Conservation (phyloP, 2,329 filamentous ascomycete species). For the Cercospora sp. region DNA sequence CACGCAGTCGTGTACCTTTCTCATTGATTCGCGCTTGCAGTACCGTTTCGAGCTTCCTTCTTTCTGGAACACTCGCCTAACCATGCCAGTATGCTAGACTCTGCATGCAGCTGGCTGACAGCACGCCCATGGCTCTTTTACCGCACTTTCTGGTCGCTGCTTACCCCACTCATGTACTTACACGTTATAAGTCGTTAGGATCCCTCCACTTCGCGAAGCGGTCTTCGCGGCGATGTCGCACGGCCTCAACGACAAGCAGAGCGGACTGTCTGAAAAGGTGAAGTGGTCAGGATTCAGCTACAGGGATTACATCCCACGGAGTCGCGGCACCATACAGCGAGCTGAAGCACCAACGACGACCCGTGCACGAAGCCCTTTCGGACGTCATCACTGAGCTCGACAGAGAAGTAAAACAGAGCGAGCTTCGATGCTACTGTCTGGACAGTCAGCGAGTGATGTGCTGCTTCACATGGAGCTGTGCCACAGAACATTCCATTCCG, state of each 20-base stretch:
- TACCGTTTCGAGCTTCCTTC: neutral
- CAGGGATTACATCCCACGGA: neutral
- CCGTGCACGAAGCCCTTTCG: neutral
- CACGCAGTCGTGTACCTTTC: neutral
- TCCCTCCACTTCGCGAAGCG: constrained; percentile 7
- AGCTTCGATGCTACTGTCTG: neutral
- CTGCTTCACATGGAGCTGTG: neutral
- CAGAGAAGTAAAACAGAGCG: neutral
- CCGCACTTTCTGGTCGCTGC: neutral
- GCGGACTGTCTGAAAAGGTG: neutral
- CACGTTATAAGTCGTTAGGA: neutral
- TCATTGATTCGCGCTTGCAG: neutral
- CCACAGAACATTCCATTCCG: constrained; percentile 2
- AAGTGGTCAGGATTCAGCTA: constrained; percentile 8
- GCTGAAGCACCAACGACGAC: neutral
- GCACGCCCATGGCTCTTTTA: neutral
- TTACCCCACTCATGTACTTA: neutral
- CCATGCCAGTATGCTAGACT: neutral
- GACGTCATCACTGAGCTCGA: neutral
- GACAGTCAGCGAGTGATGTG: neutral
- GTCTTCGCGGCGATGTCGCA: constrained; percentile 14
- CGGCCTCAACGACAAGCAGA: neutral
- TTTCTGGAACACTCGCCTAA: neutral
- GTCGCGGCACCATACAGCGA: neutral
- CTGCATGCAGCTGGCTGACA: constrained; percentile 5